These are phyloP conservation scores for Cyclotella distinguenda DNA, from an alignment of 108 stramenopile genomes.

Conservation along the genomic window DNA sequence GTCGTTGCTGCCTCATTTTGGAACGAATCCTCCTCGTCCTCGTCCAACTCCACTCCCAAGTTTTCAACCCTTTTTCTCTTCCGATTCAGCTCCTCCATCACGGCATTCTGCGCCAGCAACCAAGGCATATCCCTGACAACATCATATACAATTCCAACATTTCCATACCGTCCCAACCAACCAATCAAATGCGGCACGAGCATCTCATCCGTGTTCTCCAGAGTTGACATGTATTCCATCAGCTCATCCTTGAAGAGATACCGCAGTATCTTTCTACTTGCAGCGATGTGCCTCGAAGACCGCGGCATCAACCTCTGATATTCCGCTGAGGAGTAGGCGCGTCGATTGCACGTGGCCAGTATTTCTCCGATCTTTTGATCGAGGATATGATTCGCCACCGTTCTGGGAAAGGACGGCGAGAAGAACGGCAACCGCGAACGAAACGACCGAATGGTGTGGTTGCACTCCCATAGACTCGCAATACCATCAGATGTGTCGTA, in stretches of 20 bases:
- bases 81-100: background rate
- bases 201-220: conserved; percentile 26
- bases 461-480: conserved; percentile 22
- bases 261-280: conserved; percentile 29
- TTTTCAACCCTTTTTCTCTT: background rate
- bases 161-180: conserved; percentile 26
- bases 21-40: too few species aligned
- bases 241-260: conserved; percentile 30
- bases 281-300: conserved; percentile 6
- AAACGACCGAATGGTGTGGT: conserved; percentile 32
- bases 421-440: conserved; percentile 13
- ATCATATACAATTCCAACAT: conserved; percentile 19
- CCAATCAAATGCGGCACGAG: conserved; percentile 23
- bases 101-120: conserved; percentile 8
- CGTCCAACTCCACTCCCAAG: too few species aligned
- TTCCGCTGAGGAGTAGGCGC: background rate
- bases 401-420: conserved; percentile 32
- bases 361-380: conserved; percentile 12
- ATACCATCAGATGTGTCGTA: conserved; percentile 33
- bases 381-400: conserved; percentile 23
- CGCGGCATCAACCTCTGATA: background rate
- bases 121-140: conserved; percentile 32
- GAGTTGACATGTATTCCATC: conserved; percentile 5
- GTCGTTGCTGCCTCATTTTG: too few species aligned
- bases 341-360: conserved; percentile 18